These are phyloP conservation scores for Penicillium freii DNA, from an alignment of 2,329 filamentous ascomycete genomes.

Conservation along the genomic window DNA sequence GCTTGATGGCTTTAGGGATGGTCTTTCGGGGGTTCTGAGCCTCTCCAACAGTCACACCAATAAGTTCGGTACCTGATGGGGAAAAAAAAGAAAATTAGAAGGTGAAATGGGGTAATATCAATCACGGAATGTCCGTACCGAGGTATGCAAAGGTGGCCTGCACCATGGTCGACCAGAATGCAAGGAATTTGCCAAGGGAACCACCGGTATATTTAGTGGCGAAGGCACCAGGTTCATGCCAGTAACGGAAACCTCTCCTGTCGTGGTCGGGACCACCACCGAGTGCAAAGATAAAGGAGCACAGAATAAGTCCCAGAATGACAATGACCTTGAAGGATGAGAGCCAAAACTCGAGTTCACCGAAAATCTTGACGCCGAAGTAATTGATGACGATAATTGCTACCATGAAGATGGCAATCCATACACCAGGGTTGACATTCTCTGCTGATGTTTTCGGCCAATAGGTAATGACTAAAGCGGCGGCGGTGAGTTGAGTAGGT, in stretches of 20 bases:
- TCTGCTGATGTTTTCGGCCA: conserved; percentile 3
- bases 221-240: conserved; percentile 49
- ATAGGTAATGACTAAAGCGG: conserved; percentile 23
- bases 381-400: conserved; percentile 57
- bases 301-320: conserved; percentile 64
- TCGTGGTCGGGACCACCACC: conserved; percentile 72
- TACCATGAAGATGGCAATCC: conserved; percentile 1
- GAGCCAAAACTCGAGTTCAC: conserved; percentile 58
- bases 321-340: conserved; percentile 61
- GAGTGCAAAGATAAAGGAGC: conserved; percentile 76
- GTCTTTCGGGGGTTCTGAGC: conserved; percentile 64
- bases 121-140: conserved; percentile 58
- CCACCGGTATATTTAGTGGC: conserved; percentile 11
- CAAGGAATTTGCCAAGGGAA: conserved; percentile 4
- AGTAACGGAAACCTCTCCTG: conserved; percentile 67
- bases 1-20: conserved; percentile 70
- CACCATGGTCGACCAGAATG: conserved; percentile 5
- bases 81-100: conserved; percentile 48
- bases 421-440: conserved; percentile 3
- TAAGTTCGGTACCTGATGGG: conserved; percentile 64
- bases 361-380: conserved; percentile 66
- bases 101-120: conserved; percentile 25
- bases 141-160: conserved; percentile 62
- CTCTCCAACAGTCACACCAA: conserved; percentile 61
- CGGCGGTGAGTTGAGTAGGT: conserved; percentile 23